Evolutionary conservation across 148 eudicot genomes (phyloP).

Genomic region (Spergularia bocconei): DNA sequence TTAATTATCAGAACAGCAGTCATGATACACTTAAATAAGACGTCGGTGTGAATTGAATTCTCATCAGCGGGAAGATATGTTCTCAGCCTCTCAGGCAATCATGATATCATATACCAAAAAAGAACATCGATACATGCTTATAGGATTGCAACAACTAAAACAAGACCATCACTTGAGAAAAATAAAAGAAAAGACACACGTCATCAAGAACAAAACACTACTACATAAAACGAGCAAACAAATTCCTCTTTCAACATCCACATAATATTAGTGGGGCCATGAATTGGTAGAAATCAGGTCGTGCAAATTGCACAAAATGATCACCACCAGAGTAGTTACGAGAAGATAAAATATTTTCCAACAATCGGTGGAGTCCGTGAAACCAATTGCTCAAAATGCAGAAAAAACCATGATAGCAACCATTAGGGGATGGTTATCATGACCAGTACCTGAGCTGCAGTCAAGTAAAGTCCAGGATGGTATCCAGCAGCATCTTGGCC

Average conservation of each 20-base stretch:
- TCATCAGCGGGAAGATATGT: not conserved
- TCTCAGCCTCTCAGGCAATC: not conserved
- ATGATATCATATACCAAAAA: not conserved
- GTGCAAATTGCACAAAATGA: not conserved
- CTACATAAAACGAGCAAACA: not conserved
- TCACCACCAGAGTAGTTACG: not conserved
- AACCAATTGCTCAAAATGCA: too few relatives aligned
- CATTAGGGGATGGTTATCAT: not conserved
- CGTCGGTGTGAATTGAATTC: not conserved
- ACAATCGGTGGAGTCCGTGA: not conserved
- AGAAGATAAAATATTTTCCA: not conserved
- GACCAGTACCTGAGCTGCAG: slow-evolving; percentile 71
- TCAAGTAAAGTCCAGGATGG: slow-evolving; percentile 79
- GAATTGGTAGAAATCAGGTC: not conserved
- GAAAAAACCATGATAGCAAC: too few relatives aligned
- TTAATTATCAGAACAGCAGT: not conserved
- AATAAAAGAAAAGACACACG: not conserved
- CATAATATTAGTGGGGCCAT: not conserved
- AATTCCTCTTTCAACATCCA: not conserved
- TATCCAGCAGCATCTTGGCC: slow-evolving; percentile 90
- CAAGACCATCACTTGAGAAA: not conserved
- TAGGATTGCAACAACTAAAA: not conserved
- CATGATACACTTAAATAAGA: not conserved
- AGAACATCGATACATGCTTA: slow-evolving; percentile 4
- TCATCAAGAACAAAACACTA: not conserved